These are phyloP conservation scores for Kappamyces sp. DNA, from an alignment of 192 early-diverging fungal species.

Conservation along the genomic window DNA sequence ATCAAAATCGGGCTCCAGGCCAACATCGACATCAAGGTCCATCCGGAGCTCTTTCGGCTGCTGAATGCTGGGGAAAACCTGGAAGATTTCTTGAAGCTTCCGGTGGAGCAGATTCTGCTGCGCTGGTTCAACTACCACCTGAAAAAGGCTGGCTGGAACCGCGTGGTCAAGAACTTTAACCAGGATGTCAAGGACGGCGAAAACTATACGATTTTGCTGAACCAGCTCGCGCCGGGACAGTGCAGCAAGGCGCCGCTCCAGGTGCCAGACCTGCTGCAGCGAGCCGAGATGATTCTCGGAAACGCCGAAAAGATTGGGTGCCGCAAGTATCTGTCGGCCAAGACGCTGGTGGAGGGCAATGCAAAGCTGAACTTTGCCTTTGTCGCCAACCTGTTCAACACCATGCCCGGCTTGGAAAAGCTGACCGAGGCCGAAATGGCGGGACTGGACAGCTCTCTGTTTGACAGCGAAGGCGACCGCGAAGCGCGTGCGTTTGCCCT, in stretches of 20 bases:
- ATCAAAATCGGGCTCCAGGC: constrained; percentile 95
- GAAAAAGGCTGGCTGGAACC: constrained; percentile 82
- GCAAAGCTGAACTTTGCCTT: constrained; percentile 96
- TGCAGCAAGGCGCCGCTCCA: constrained; percentile 81
- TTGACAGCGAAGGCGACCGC: constrained; percentile 74
- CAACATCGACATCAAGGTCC: constrained; percentile 96
- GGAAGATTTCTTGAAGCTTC: constrained; percentile 89
- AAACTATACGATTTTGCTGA: constrained; percentile 90
- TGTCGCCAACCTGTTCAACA: constrained; percentile 97
- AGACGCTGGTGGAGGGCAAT: constrained; percentile 92
- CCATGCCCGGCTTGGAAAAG: constrained; percentile 87
- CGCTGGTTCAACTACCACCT: constrained; percentile 99
- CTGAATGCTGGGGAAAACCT: constrained; percentile 89
- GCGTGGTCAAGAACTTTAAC: constrained; percentile 84
- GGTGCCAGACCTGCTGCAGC: constrained; percentile 64
- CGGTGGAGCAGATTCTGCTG: constrained; percentile 93
- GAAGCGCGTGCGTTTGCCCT: constrained; percentile 91
- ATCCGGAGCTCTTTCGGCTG: constrained; percentile 95
- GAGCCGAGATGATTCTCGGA: constrained; percentile 85
- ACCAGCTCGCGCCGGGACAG: constrained; percentile 77
- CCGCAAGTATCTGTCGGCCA: constrained; percentile 90
- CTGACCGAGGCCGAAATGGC: constrained; percentile 85
- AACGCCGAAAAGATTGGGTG: constrained; percentile 91
- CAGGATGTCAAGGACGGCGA: constrained; percentile 91
- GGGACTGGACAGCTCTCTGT: constrained; percentile 71